Percentiles rank a stretch among this genome's conserved stretches.
These are phyloP conservation scores for Verruconis gallopava DNA, from an alignment of 2,329 filamentous ascomycete genomes.

Conservation along the genomic window DNA sequence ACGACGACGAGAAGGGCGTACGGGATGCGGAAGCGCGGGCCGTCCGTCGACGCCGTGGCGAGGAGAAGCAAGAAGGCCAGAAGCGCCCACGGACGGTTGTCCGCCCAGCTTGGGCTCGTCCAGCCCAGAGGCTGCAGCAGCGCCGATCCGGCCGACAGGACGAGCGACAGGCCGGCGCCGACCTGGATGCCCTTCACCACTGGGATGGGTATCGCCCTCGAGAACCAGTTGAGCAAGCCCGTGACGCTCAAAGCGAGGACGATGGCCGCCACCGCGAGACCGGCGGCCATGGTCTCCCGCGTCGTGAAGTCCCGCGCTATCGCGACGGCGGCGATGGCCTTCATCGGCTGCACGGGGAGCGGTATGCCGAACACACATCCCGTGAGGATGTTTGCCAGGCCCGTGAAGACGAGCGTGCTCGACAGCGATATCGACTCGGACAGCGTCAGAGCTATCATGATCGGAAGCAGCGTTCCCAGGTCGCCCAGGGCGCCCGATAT, in stretches of 20 bases:
- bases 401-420: constrained; percentile 77
- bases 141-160: constrained; percentile 60
- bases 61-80: constrained; percentile 55
- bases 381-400: constrained; percentile 73
- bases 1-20: constrained; percentile 65
- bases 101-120: constrained; percentile 50
- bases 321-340: constrained; percentile 84
- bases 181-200: constrained; percentile 93
- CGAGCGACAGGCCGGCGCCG: constrained; percentile 73
- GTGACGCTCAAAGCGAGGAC: constrained; percentile 69
- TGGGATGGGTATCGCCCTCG: constrained; percentile 64
- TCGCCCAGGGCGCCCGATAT: constrained; percentile 83
- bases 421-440: constrained; percentile 69
- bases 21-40: constrained; percentile 41
- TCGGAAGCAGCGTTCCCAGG: constrained; percentile 75
- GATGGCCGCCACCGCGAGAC: constrained; percentile 60
- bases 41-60: constrained; percentile 41
- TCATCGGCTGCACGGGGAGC: constrained; percentile 79
- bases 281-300: constrained; percentile 66
- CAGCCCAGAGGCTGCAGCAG: constrained; percentile 58
- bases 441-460: constrained; percentile 74
- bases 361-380: constrained; percentile 78
- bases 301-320: constrained; percentile 55
- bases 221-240: constrained; percentile 50
- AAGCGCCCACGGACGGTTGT: constrained; percentile 70